phyloP scores from a whole-genome alignment of 352 stramenopile genomes.

The Pythium diclinum region DNA sequence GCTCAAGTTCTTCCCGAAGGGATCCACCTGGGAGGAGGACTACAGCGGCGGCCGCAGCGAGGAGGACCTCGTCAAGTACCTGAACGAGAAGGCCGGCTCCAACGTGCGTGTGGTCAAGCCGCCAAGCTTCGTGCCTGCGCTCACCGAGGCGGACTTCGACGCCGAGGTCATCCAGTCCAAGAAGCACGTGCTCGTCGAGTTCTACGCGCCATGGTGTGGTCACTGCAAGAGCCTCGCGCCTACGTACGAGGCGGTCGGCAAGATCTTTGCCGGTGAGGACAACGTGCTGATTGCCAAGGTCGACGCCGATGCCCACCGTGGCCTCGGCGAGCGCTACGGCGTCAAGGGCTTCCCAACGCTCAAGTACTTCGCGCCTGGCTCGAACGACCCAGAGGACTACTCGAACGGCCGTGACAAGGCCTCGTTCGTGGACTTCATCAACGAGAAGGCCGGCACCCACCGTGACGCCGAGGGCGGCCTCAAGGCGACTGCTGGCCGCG shows the following conservation, averaged over 20 bases:
- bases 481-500: slow-evolving; percentile 61
- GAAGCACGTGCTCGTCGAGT: slow-evolving; percentile 90
- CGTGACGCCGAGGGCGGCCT: slow-evolving; percentile 79
- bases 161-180: slow-evolving; percentile 75
- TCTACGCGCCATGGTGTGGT: slow-evolving; percentile 93
- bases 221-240: slow-evolving; percentile 92
- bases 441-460: slow-evolving; percentile 87
- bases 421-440: slow-evolving; percentile 89
- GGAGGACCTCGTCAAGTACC: slow-evolving; percentile 73
- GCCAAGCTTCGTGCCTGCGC: slow-evolving; percentile 57
- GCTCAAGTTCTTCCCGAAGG: slow-evolving; percentile 90
- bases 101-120: slow-evolving; percentile 71
- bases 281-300: slow-evolving; percentile 85
- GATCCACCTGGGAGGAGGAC: slow-evolving; percentile 72
- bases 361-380: slow-evolving; percentile 87
- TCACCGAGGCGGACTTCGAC: slow-evolving; percentile 71
- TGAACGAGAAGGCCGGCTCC: slow-evolving; percentile 76
- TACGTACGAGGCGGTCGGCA: slow-evolving; percentile 83
- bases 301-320: slow-evolving; percentile 62
- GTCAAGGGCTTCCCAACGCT: slow-evolving; percentile 91
- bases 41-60: slow-evolving; percentile 86
- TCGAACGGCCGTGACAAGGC: slow-evolving; percentile 75
- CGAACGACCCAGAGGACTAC: slow-evolving; percentile 86
- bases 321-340: slow-evolving; percentile 72
- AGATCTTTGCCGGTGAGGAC: slow-evolving; percentile 71